Evolutionary conservation across 2,329 filamentous ascomycete species (phyloP).

Genomic region (Botrytis elliptica): DNA sequence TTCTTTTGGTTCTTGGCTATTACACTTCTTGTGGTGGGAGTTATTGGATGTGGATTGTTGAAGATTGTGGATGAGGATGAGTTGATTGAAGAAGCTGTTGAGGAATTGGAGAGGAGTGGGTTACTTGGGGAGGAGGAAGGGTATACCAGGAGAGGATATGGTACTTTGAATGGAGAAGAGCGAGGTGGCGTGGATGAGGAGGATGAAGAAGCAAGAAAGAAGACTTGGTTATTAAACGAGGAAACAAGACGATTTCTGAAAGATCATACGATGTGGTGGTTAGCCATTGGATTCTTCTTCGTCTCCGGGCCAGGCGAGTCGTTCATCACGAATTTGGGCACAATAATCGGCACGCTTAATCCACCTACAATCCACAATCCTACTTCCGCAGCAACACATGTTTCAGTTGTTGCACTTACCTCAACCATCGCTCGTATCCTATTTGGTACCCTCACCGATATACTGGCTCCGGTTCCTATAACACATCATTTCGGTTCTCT

Average conservation of each 20-base stretch:
- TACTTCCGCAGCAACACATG: constrained; percentile 73
- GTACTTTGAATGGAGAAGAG: constrained; percentile 49
- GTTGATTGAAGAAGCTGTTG: constrained; percentile 84
- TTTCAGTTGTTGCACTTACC: constrained; percentile 86
- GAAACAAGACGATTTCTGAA: constrained; percentile 82
- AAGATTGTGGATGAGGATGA: constrained; percentile 80
- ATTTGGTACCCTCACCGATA: constrained; percentile 83
- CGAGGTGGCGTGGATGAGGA: constrained; percentile 44
- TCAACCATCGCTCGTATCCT: constrained; percentile 89
- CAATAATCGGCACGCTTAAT: constrained; percentile 83
- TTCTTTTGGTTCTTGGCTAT: constrained; percentile 85
- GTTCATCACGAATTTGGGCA: constrained; percentile 96
- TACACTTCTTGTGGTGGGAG: constrained; percentile 67
- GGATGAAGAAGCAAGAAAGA: constrained; percentile 62
- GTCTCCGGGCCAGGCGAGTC: constrained; percentile 80
- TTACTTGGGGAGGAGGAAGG: constrained; percentile 73
- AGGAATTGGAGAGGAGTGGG: constrained; percentile 87
- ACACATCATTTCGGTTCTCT: constrained; percentile 33
- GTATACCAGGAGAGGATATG: constrained; percentile 64
- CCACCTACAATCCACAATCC: constrained; percentile 55
- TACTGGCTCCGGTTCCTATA: constrained; percentile 67
- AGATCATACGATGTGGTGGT: constrained; percentile 94
- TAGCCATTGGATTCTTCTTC: constrained; percentile 87
- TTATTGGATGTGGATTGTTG: constrained; percentile 72
- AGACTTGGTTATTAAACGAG: constrained; percentile 86